Evolutionary conservation across 257 asterid species (phyloP), one percentile per base, ranked within the genome.

Genomic region (Solanum corneliomulleri): DNA sequence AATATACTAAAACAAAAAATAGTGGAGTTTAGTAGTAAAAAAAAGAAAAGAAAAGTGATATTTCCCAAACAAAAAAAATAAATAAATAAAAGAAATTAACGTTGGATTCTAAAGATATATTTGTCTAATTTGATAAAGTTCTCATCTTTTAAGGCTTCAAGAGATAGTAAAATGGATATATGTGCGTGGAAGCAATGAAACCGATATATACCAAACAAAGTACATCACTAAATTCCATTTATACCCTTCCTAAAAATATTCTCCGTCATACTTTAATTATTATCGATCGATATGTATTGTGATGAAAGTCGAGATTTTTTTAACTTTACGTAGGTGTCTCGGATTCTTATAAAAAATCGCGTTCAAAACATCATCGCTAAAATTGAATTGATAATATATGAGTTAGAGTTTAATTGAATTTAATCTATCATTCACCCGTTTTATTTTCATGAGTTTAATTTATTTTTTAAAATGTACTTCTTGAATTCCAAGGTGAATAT

Each of bases 41-140:
- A 44, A 64, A 90, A 39, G 74, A 87, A 90, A 90, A 81, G 84
- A 76, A 84, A 82, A 72, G 87, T 37, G 66, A 60, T 68, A 87
- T 88, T 88, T 86, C 70, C 82, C 58, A 18, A 64, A 18, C n/a
- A 56, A 56, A 62, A 89, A 85, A 76, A 9, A 62, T 33, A 3
- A 33, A 33, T 33, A 33, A 68, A 39, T 29, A 58, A 70, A 90
- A 86, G 27, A 85, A 88, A 85, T 64, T 77, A 87, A 87, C 87
- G 88, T 88, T 81, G 84, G 89, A 88, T 86, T 86, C 87, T 91
- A 89, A 90, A 91, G 93, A 92, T 58, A 77, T 88, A 60, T 90
- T 83, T 92, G 92, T 90, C 92, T 86, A 91, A 92, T 94, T 94
- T 95, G 93, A 96, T 92, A 92, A 95, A 94, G 94, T 90, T 88